These are phyloP conservation scores for Trichoderma guizhouense DNA, from an alignment of 2,329 filamentous ascomycete species.

Conservation along the genomic window DNA sequence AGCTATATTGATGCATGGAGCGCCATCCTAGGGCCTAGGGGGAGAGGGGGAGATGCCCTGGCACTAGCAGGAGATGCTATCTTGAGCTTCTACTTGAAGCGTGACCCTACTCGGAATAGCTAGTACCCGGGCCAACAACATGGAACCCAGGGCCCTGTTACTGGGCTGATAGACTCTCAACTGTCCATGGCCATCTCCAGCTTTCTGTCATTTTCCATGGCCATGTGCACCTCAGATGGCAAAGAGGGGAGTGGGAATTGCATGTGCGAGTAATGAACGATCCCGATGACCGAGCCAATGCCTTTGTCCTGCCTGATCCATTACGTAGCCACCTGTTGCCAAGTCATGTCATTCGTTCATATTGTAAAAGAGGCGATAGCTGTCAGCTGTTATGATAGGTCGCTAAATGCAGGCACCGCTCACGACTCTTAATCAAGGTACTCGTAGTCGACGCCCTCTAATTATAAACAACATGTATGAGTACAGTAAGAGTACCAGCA, in stretches of 20 bases:
- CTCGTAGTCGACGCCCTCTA: background rate
- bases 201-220: background rate
- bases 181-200: background rate
- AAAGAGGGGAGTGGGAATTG: background rate
- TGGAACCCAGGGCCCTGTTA: background rate
- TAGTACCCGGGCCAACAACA: background rate
- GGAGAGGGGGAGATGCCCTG: background rate
- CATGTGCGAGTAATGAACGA: conserved; percentile 1
- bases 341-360: background rate
- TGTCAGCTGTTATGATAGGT: conserved; percentile 4
- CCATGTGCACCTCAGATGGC: background rate
- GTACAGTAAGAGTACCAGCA: background rate
- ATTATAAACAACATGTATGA: background rate
- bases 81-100: background rate
- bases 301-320: background rate
- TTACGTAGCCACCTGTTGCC: conserved; percentile 5
- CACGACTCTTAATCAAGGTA: background rate
- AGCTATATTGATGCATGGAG: background rate
- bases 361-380: background rate
- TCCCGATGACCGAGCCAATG: background rate
- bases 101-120: background rate
- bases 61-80: background rate
- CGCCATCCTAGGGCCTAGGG: background rate
- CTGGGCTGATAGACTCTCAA: background rate
- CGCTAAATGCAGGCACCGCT: conserved; percentile 4